Conservation (phyloP, 148 eudicot species). For the Suaeda aralocaspica region DNA sequence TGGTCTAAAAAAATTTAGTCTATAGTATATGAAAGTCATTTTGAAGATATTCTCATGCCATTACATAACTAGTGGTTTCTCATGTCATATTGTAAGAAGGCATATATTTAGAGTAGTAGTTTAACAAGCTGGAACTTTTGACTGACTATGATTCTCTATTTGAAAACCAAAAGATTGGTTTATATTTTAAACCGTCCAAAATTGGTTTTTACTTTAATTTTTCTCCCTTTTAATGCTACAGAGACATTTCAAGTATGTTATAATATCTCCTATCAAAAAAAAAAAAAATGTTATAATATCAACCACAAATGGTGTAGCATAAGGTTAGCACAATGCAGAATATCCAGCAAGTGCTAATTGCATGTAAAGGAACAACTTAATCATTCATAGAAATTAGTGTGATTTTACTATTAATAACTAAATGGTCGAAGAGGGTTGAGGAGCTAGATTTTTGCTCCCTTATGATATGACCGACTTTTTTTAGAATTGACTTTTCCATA, state of each 20-base stretch:
- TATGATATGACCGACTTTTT: no score
- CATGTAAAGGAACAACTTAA: not conserved
- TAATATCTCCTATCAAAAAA: no score
- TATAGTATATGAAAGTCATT: not conserved
- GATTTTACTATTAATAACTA: not conserved
- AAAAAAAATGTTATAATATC: slow-evolving; percentile 5
- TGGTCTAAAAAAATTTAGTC: not conserved
- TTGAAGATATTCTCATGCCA: slow-evolving; percentile 17
- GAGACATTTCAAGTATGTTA: not conserved
- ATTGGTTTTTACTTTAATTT: not conserved
- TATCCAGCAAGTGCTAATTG: slow-evolving; percentile 17
- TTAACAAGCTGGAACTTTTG: slow-evolving; percentile 26
- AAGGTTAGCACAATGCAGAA: slow-evolving; percentile 21
- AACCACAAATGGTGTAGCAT: slow-evolving; percentile 17
- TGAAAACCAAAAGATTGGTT: slow-evolving; percentile 15
- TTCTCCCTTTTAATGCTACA: not conserved
- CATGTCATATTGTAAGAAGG: slow-evolving; percentile 5
- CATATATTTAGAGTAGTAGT: not conserved
- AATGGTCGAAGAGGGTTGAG: not conserved
- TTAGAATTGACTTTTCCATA: no score
- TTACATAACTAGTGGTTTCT: slow-evolving; percentile 16
- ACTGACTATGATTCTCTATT: slow-evolving; percentile 23
- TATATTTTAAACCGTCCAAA: slow-evolving; percentile 8
- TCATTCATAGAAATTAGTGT: not conserved
- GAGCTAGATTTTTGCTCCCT: no score